Conservation (phyloP, 2,329 filamentous ascomycete species). For the Aspergillus bombycis region DNA sequence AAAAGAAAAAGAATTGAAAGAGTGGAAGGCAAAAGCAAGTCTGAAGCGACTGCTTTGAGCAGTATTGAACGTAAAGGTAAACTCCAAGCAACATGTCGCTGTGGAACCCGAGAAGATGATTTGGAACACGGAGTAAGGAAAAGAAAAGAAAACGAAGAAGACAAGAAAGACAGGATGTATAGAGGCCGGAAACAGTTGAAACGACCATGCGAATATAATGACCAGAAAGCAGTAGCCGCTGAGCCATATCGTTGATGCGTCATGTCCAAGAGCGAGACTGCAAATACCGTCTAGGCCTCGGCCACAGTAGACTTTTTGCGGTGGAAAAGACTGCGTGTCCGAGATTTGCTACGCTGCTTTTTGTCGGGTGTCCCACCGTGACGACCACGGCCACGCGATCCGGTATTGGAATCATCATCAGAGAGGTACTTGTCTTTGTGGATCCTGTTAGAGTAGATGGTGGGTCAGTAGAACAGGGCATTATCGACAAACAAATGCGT, state of each 20-base stretch:
- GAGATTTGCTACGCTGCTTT: conserved; percentile 75
- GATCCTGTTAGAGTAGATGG: conserved; percentile 65
- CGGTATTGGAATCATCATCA: conserved; percentile 56
- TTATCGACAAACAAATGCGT: background rate
- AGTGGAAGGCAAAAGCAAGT: conserved; percentile 5
- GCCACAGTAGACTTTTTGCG: conserved; percentile 53
- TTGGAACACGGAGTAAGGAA: background rate
- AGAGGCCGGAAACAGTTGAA: background rate
- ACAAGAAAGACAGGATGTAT: background rate
- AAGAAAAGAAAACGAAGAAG: background rate
- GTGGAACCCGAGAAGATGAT: background rate
- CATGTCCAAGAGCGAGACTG: background rate
- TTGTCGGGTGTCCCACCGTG: conserved; percentile 57
- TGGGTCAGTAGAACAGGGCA: conserved; percentile 18
- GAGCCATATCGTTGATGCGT: background rate
- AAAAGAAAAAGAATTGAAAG: conserved; percentile 13
- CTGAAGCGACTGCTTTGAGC: background rate
- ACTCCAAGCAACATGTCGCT: conserved; percentile 2
- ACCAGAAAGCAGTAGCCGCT: background rate
- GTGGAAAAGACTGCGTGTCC: conserved; percentile 73
- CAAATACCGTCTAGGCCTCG: conserved; percentile 25
- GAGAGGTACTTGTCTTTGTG: conserved; percentile 91
- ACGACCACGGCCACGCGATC: conserved; percentile 35
- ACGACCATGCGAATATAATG: background rate
- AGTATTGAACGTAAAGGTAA: background rate